Conservation (phyloP, 2,329 filamentous ascomycete genomes). For the Clonostachys solani region DNA sequence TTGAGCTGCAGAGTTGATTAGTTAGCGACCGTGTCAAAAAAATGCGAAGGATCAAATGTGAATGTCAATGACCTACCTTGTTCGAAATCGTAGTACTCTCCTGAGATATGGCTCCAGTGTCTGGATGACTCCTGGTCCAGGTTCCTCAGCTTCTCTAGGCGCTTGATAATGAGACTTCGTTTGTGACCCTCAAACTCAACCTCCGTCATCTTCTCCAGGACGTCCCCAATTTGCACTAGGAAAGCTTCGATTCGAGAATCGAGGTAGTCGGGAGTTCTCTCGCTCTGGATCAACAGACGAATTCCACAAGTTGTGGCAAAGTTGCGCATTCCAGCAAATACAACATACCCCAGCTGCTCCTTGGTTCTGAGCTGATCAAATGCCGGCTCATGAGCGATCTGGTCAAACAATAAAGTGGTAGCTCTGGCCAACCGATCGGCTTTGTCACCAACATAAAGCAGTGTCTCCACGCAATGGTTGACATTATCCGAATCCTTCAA, state of each 20-base stretch:
- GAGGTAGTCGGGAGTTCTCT: slow-evolving; percentile 77
- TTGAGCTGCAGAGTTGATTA: slow-evolving; percentile 45
- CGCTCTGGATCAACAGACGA: slow-evolving; percentile 89
- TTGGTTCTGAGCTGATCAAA: slow-evolving; percentile 96
- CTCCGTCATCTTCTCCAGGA: slow-evolving; percentile 71
- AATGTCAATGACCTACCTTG: slow-evolving; percentile 53
- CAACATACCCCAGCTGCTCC: slow-evolving; percentile 95
- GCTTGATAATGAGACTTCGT: slow-evolving; percentile 79
- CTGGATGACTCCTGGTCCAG: slow-evolving; percentile 77
- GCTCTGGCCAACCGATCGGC: slow-evolving; percentile 68
- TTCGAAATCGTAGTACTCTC: slow-evolving; percentile 86
- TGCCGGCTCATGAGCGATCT: slow-evolving; percentile 87
- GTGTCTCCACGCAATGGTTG: slow-evolving; percentile 81
- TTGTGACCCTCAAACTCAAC: slow-evolving; percentile 88
- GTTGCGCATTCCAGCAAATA: slow-evolving; percentile 74
- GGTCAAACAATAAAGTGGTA: slow-evolving; percentile 76
- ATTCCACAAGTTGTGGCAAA: slow-evolving; percentile 79
- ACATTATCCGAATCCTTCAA: slow-evolving; percentile 86
- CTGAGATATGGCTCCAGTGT: slow-evolving; percentile 81
- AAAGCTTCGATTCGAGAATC: slow-evolving; percentile 87
- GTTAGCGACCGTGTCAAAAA: not conserved
- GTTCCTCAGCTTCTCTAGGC: slow-evolving; percentile 90
- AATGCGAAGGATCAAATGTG: not conserved
- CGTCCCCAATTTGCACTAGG: slow-evolving; percentile 61
- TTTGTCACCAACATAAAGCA: slow-evolving; percentile 65